These are phyloP conservation scores for Manihot esculenta DNA, from an alignment of 441 rosid genomes.

Conservation along the genomic window DNA sequence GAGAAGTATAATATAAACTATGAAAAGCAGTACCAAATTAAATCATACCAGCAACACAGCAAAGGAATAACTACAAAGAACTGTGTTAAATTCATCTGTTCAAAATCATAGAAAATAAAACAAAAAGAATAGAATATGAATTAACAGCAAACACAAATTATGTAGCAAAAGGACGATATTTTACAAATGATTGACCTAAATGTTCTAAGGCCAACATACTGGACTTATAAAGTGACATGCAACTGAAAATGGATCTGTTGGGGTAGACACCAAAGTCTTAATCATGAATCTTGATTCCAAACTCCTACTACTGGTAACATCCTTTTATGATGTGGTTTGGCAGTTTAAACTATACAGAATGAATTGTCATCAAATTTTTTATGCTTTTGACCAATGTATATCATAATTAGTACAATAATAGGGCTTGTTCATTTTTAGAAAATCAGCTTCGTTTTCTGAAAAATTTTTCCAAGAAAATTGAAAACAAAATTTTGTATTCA, in stretches of 20 bases:
- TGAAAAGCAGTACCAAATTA: not conserved
- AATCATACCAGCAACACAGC: not conserved
- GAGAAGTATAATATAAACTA: not conserved
- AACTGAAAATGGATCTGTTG: not conserved
- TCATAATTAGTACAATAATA: not conserved
- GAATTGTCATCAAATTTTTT: not conserved
- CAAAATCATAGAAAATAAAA: not conserved
- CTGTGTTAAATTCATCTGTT: not conserved
- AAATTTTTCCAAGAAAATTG: too few species aligned
- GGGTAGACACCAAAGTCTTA: not conserved
- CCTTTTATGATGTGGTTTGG: not conserved
- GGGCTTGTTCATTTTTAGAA: too few species aligned
- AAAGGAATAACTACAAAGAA: not conserved
- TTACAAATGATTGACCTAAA: not conserved
- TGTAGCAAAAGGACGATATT: not conserved
- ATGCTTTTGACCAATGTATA: not conserved
- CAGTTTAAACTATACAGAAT: not conserved
- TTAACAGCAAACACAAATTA: not conserved
- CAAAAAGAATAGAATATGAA: not conserved
- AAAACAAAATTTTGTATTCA: too few species aligned
- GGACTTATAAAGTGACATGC: not conserved
- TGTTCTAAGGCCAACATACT: not conserved
- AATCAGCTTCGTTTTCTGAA: too few species aligned
- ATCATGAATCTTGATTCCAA: slow-evolving; percentile 1
- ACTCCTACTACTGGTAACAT: not conserved